Evolutionary conservation across 257 asterid species (phyloP), one percentile per base, ranked within the genome.

Genomic region (Thymus quinquecostatus): DNA sequence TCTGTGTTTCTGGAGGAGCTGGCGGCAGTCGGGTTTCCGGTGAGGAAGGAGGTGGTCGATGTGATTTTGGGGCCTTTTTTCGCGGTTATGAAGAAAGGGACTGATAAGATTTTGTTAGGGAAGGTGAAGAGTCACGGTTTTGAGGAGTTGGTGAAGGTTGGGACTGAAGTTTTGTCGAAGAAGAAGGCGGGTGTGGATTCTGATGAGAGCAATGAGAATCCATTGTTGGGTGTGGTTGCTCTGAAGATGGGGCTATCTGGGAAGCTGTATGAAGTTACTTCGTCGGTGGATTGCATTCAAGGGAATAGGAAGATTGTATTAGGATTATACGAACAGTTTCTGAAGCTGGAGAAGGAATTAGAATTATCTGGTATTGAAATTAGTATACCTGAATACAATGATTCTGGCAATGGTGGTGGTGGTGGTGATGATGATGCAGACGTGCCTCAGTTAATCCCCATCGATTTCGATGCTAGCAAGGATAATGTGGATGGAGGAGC

Each of bases 1-100:
- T 87, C 96, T 13, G 96, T 95, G 72, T 95, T 88, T 78, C 45
- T 89, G 76, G 96, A 95, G 66, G 99, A 95, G 87, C 69, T 95
- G 79, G 82, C 71, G 70, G 91, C 85, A 32, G 85, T 86, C 30
- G 79, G 66, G 64, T 82, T 89, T 74, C 96, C 95, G 6, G 77
- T 87, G 48, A 57, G 3, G 63, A 78, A 75, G 77, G 99, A 88
- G 76, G 86, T 86, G 51, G 80, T 88, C 36, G 83, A 78, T 36
- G 80, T 78, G 71, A 56, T 89, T 63, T 84, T 95, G 60, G 72
- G 80, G 74, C 99, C 96, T 0, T 89, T 89, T 72, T 87, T 88
- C 45, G 70, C 60, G 8, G 96, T 85, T 51, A 36, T 89, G 81
- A 64, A 38, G 77, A 84, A 56, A 80, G 53, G 88, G 62, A 60